phyloP scores from a whole-genome alignment of 2,329 filamentous ascomycete genomes.

The Seiridium unicorne region DNA sequence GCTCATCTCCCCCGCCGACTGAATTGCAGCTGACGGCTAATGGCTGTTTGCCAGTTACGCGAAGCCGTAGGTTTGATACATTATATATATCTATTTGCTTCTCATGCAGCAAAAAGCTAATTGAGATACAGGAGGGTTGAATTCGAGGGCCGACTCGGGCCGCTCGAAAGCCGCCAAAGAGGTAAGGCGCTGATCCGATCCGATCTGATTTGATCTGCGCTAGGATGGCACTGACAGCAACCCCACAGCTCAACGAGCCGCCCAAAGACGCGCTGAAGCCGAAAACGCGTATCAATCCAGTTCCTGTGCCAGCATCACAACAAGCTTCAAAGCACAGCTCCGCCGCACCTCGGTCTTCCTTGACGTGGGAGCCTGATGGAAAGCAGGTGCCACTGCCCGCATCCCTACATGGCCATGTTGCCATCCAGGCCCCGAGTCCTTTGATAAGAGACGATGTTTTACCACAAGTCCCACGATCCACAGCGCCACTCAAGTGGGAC shows the following conservation, averaged over 20 bases:
- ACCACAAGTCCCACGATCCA: conserved; percentile 8
- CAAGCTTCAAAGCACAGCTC: conserved; percentile 3
- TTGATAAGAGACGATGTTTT: conserved; percentile 15
- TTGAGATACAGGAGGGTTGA: too few relatives aligned
- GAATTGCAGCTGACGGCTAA: too few relatives aligned
- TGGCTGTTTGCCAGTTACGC: too few relatives aligned
- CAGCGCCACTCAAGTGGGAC: conserved; percentile 33
- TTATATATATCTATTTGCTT: too few relatives aligned
- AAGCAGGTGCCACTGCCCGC: background rate
- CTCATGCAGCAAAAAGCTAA: too few relatives aligned
- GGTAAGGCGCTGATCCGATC: background rate
- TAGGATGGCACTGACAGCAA: background rate
- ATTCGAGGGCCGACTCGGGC: too few relatives aligned
- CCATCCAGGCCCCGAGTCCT: conserved; percentile 10
- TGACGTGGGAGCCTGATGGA: conserved; percentile 4
- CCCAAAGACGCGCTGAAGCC: conserved; percentile 4
- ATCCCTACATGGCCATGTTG: background rate
- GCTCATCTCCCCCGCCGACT: too few relatives aligned
- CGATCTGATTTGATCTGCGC: background rate
- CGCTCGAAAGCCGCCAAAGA: background rate
- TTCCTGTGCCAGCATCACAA: too few relatives aligned
- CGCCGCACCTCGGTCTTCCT: conserved; percentile 4
- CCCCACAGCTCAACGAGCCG: background rate
- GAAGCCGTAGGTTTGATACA: too few relatives aligned
- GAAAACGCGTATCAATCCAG: conserved; percentile 12